phyloP scores from a whole-genome alignment of 495 filamentous ascomycete species.

The Barbatosphaeria neglecta region DNA sequence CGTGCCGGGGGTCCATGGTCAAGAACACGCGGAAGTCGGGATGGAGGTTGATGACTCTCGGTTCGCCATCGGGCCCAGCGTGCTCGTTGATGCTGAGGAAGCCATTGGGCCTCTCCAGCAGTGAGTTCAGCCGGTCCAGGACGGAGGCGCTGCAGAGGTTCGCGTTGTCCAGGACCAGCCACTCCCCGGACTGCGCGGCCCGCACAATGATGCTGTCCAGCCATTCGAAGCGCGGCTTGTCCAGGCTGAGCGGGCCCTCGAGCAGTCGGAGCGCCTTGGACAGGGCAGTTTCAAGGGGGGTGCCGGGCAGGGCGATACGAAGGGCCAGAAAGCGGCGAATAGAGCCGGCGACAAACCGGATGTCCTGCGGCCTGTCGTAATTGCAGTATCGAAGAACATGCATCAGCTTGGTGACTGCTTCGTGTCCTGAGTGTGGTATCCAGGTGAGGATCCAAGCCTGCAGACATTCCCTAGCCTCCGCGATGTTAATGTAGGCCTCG shows the following conservation, averaged over 20 bases:
- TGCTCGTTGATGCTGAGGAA: slow-evolving; percentile 86
- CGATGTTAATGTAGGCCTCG: slow-evolving; percentile 43
- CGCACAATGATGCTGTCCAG: slow-evolving; percentile 83
- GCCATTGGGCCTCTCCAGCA: slow-evolving; percentile 77
- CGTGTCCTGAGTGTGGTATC: slow-evolving; percentile 31
- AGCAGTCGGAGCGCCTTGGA: slow-evolving; percentile 24
- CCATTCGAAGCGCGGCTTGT: slow-evolving; percentile 85
- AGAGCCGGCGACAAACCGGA: slow-evolving; percentile 9
- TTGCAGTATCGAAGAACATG: slow-evolving; percentile 17
- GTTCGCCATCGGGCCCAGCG: slow-evolving; percentile 66
- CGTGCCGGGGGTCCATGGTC: slow-evolving; percentile 85
- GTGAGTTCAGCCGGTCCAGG: slow-evolving; percentile 84
- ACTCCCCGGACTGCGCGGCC: slow-evolving; percentile 74
- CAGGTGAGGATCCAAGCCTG: slow-evolving; percentile 38
- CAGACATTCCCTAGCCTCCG: slow-evolving; percentile 43
- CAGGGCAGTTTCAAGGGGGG: slow-evolving; percentile 15
- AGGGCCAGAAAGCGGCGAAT: not conserved
- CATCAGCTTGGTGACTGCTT: slow-evolving; percentile 31
- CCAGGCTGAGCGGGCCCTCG: slow-evolving; percentile 32
- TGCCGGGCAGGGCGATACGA: not conserved
- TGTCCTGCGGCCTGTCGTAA: slow-evolving; percentile 11
- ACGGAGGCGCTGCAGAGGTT: slow-evolving; percentile 93
- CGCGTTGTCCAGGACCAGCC: slow-evolving; percentile 93
- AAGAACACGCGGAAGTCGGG: slow-evolving; percentile 84
- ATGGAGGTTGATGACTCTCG: slow-evolving; percentile 70